Percentiles rank a stretch among this genome's conserved stretches.
phyloP scores from a whole-genome alignment of 2,329 filamentous ascomycete species.

The Macrophomina tecta region DNA sequence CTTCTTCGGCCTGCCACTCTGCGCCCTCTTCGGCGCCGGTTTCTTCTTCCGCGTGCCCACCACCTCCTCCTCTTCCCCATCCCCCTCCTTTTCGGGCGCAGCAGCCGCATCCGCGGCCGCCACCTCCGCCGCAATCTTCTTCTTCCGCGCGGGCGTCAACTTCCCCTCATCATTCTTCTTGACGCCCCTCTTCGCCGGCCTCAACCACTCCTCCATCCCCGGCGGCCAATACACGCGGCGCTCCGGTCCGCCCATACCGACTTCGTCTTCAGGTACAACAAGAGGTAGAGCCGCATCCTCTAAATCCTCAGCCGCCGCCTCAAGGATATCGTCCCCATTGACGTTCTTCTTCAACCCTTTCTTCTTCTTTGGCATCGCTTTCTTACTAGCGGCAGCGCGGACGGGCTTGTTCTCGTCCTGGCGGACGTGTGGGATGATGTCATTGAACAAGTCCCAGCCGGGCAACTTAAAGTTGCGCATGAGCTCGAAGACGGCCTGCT shows the following conservation, averaged over 20 bases:
- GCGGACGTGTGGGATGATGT: slow-evolving; percentile 78
- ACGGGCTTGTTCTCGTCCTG: slow-evolving; percentile 72
- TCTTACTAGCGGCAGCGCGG: slow-evolving; percentile 46
- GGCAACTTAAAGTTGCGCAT: slow-evolving; percentile 88
- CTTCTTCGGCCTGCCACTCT: slow-evolving; percentile 23
- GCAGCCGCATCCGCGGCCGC: not conserved
- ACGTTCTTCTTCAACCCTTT: slow-evolving; percentile 40
- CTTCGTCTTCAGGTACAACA: slow-evolving; percentile 67
- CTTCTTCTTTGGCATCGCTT: slow-evolving; percentile 53
- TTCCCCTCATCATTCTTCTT: slow-evolving; percentile 59
- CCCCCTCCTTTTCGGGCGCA: not conserved
- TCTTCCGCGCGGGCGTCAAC: slow-evolving; percentile 40
- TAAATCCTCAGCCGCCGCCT: slow-evolving; percentile 47
- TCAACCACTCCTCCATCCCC: slow-evolving; percentile 88
- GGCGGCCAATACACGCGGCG: slow-evolving; percentile 88
- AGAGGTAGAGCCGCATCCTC: slow-evolving; percentile 40
- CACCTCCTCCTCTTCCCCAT: not conserved
- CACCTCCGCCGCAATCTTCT: slow-evolving; percentile 37
- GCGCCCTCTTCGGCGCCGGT: slow-evolving; percentile 43
- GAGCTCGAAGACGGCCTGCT: slow-evolving; percentile 92
- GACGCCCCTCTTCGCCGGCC: slow-evolving; percentile 75
- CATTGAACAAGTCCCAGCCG: slow-evolving; percentile 75
- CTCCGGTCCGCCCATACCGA: slow-evolving; percentile 85
- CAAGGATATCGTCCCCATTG: slow-evolving; percentile 48
- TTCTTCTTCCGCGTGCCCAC: slow-evolving; percentile 31